phyloP scores from a whole-genome alignment of 2,329 filamentous ascomycete genomes.

The Phialocephala subalpina region DNA sequence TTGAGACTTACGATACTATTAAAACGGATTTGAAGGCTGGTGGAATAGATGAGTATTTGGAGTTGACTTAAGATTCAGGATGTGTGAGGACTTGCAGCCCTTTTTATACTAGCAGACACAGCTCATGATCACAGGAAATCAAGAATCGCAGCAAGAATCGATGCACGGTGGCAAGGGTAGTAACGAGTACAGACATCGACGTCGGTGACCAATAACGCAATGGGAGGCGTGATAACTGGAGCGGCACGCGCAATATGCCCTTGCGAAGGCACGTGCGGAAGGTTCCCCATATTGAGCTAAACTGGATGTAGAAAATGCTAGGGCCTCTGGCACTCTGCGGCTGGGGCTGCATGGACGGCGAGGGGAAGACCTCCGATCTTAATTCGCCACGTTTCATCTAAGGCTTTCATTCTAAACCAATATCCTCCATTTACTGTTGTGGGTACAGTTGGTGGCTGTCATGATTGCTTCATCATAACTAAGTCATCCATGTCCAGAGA shows the following conservation, averaged over 20 bases:
- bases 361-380: conserved; percentile 8
- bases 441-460: conserved; percentile 9
- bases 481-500: conserved; percentile 10
- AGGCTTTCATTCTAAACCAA: conserved; percentile 8
- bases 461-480: conserved; percentile 8
- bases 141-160: conserved; percentile 9
- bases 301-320: conserved; percentile 11
- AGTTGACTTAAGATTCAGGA: conserved; percentile 12
- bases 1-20: conserved; percentile 6
- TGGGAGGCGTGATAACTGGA: conserved; percentile 11
- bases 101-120: conserved; percentile 8
- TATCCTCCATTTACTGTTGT: conserved; percentile 11
- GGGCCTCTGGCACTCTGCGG: conserved; percentile 7
- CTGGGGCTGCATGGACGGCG: conserved; percentile 7
- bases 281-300: conserved; percentile 12
- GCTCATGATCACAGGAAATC: conserved; percentile 12
- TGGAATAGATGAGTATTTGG: conserved; percentile 10
- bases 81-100: conserved; percentile 7
- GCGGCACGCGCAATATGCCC: conserved; percentile 9
- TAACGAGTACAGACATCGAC: conserved; percentile 10
- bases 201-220: conserved; percentile 9
- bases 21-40: conserved; percentile 12
- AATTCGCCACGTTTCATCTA: conserved; percentile 10
- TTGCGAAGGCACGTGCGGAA: conserved; percentile 3
- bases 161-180: conserved; percentile 8